These are phyloP conservation scores for Ochetophila trinervis DNA, from an alignment of 306 rosid species.

Conservation along the genomic window DNA sequence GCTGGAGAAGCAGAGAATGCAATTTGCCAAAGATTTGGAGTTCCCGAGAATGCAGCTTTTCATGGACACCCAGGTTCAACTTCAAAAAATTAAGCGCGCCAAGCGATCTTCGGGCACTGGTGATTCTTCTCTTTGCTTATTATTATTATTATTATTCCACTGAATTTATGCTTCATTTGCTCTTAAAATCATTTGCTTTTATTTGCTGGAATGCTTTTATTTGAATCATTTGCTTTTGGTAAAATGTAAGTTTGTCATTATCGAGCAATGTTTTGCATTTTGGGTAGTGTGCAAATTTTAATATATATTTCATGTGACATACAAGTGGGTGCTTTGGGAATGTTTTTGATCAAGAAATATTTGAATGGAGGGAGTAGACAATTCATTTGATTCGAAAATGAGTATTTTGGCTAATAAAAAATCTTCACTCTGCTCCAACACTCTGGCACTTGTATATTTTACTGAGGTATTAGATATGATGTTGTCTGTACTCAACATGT, in stretches of 20 bases:
- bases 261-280: background rate
- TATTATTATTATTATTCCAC: background rate
- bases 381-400: background rate
- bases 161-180: background rate
- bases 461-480: background rate
- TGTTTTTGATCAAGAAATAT: background rate
- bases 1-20: constrained; percentile 73
- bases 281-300: background rate
- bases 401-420: background rate
- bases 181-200: background rate
- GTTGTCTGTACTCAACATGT: background rate
- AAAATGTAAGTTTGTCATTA: background rate
- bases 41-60: constrained; percentile 54
- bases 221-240: too few species aligned
- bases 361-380: background rate
- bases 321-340: background rate
- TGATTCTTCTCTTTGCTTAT: constrained; percentile 18
- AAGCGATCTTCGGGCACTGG: constrained; percentile 42
- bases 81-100: constrained; percentile 47
- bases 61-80: constrained; percentile 58
- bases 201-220: too few species aligned
- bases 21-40: constrained; percentile 68
- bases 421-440: too few species aligned
- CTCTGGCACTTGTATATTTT: too few species aligned
- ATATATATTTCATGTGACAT: background rate